Conservation (phyloP, 1,139 yeast species). For the Pichia sp. region DNA sequence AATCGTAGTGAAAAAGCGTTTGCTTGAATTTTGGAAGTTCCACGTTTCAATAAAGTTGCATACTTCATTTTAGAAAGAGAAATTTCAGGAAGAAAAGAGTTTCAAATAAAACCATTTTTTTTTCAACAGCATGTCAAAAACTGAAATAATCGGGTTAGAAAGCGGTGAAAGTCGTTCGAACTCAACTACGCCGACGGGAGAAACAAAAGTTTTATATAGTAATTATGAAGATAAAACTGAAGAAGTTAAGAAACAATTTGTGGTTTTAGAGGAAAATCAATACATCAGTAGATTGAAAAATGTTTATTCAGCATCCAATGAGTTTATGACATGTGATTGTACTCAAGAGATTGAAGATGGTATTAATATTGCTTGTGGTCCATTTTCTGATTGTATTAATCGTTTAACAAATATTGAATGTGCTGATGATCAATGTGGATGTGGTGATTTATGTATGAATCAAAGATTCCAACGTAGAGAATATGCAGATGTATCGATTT, state of each 20-base stretch:
- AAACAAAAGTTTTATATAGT: conserved; percentile 33
- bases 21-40: too few species aligned
- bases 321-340: conserved; percentile 87
- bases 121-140: background rate
- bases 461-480: conserved; percentile 77
- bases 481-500: conserved; percentile 69
- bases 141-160: background rate
- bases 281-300: conserved; percentile 37
- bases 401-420: conserved; percentile 91
- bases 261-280: conserved; percentile 49
- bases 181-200: conserved; percentile 20
- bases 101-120: background rate
- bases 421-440: conserved; percentile 60
- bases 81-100: background rate
- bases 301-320: conserved; percentile 27
- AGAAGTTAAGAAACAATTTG: conserved; percentile 63
- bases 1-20: too few species aligned
- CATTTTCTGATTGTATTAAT: conserved; percentile 85
- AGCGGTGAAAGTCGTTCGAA: conserved; percentile 9
- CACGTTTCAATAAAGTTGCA: too few species aligned
- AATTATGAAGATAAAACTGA: conserved; percentile 54
- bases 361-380: conserved; percentile 70
- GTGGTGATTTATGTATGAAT: conserved; percentile 79
- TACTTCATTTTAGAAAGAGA: background rate
- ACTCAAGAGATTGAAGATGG: conserved; percentile 36